phyloP scores from a whole-genome alignment of 176 grass and related monocot species.

The Ensete glaucum region DNA sequence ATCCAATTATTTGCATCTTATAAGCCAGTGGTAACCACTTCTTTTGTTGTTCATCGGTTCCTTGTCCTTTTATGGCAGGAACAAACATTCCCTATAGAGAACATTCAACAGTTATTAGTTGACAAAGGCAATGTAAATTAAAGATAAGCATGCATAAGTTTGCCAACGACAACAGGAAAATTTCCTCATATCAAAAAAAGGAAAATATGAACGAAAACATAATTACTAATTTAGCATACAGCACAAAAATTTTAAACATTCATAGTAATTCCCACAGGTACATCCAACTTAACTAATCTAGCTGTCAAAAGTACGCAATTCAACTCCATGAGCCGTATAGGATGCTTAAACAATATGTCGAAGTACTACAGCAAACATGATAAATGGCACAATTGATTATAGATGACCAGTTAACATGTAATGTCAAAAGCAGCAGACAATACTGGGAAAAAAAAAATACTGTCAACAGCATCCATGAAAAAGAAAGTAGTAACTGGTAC shows the following conservation, averaged over 20 bases:
- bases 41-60: slow-evolving; percentile 82
- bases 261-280: background rate
- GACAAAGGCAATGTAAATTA: background rate
- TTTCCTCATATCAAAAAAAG: background rate
- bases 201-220: background rate
- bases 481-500: too few species aligned
- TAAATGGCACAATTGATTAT: background rate
- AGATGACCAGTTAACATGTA: background rate
- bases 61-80: slow-evolving; percentile 97
- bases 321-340: background rate
- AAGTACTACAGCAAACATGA: background rate
- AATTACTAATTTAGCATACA: background rate
- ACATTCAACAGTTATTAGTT: background rate
- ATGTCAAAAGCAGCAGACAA: background rate
- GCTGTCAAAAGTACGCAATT: background rate
- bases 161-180: background rate
- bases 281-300: background rate
- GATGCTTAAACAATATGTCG: background rate
- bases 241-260: background rate
- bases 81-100: slow-evolving; percentile 88
- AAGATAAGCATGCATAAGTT: slow-evolving; percentile 1
- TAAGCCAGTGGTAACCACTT: slow-evolving; percentile 90
- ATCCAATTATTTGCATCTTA: slow-evolving; percentile 92
- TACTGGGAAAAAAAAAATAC: too few species aligned
- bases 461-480: too few species aligned